Conservation (phyloP, 257 asterid species). For the Cynanchum wilfordii region DNA sequence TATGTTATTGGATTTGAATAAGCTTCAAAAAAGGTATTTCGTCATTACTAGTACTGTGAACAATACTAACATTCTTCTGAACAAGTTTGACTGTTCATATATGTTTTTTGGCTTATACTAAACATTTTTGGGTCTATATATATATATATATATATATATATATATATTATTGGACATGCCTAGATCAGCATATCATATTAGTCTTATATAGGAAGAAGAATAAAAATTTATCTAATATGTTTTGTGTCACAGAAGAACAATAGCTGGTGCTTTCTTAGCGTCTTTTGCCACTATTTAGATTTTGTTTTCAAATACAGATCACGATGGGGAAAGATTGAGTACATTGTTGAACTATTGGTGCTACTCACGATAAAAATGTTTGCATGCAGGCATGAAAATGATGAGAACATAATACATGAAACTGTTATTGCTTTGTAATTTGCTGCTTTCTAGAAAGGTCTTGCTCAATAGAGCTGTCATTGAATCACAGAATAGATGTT, state of each 20-base stretch:
- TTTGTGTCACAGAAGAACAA: background rate
- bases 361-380: background rate
- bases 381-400: background rate
- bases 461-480: background rate
- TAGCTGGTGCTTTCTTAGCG: background rate
- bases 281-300: background rate
- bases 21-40: slow-evolving; percentile 54
- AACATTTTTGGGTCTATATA: background rate
- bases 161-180: background rate
- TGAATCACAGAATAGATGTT: background rate
- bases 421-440: background rate
- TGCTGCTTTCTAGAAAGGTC: background rate
- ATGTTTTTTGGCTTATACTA: background rate
- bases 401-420: background rate
- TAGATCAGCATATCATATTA: background rate
- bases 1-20: slow-evolving; percentile 54
- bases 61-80: background rate
- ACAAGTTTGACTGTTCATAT: background rate
- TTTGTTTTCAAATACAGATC: background rate
- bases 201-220: background rate
- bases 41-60: background rate
- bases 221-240: background rate
- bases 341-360: background rate
- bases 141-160: background rate
- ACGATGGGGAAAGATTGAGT: background rate